These are phyloP conservation scores for Corylus avellana DNA, from an alignment of 306 rosid genomes.

Conservation along the genomic window DNA sequence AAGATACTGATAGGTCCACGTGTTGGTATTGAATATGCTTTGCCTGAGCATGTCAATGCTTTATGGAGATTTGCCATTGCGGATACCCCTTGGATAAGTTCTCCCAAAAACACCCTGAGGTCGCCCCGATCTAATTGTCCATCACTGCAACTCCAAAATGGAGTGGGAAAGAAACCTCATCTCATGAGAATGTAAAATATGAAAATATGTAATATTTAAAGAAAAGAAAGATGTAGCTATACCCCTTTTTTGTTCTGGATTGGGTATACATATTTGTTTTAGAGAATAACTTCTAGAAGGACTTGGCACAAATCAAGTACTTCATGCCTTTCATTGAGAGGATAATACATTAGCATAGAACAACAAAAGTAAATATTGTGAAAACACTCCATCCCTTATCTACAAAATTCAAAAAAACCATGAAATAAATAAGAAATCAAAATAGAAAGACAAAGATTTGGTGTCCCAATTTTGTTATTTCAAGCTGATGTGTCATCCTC, in stretches of 20 bases:
- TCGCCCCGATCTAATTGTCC: constrained; percentile 29
- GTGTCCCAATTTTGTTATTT: too few relatives aligned
- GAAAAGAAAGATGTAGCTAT: neutral
- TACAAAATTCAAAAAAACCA: too few relatives aligned
- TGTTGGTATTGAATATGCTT: constrained; percentile 80
- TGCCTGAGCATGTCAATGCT: constrained; percentile 75
- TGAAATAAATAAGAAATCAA: too few relatives aligned
- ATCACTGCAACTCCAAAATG: neutral
- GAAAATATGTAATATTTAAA: neutral
- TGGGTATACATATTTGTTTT: neutral
- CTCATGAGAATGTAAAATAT: neutral
- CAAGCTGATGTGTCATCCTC: too few relatives aligned
- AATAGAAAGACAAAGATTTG: too few relatives aligned
- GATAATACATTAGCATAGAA: too few relatives aligned
- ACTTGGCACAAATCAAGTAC: too few relatives aligned
- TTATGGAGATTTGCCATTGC: constrained; percentile 94
- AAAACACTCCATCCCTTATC: too few relatives aligned
- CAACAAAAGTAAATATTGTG: too few relatives aligned
- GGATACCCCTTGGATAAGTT: constrained; percentile 90
- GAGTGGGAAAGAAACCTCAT: neutral
- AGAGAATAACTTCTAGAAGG: too few relatives aligned
- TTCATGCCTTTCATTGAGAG: too few relatives aligned
- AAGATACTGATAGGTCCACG: constrained; percentile 82
- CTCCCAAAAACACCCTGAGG: constrained; percentile 80
- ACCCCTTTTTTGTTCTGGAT: neutral